Evolutionary conservation across 768 basidiomycete species (phyloP).

Genomic region (Phallus indusiatus): DNA sequence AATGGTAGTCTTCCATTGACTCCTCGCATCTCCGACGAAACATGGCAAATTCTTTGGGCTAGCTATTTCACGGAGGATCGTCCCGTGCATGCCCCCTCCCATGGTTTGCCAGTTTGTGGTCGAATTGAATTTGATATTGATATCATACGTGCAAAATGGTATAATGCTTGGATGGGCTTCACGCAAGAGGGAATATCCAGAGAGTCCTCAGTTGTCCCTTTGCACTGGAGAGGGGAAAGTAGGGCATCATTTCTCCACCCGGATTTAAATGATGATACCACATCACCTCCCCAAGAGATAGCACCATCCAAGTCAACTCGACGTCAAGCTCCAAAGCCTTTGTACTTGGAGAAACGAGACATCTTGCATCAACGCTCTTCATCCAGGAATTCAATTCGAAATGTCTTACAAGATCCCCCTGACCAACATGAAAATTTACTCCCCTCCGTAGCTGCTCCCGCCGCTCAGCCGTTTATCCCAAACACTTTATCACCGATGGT

Average conservation of each 20-base stretch:
- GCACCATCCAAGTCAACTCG: not conserved
- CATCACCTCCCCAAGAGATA: slow-evolving; percentile 1
- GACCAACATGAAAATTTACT: not conserved
- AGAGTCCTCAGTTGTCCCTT: slow-evolving; percentile 30
- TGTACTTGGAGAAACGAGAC: slow-evolving; percentile 60
- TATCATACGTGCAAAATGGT: slow-evolving; percentile 67
- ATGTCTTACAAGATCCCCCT: not conserved
- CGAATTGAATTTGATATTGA: slow-evolving; percentile 87
- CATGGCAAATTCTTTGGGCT: slow-evolving; percentile 65
- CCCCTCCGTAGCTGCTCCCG: not conserved
- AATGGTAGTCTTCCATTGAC: slow-evolving; percentile 39
- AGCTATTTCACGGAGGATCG: slow-evolving; percentile 41
- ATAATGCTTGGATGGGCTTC: slow-evolving; percentile 55
- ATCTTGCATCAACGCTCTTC: slow-evolving; percentile 25
- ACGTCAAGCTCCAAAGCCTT: slow-evolving; percentile 53
- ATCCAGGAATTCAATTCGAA: slow-evolving; percentile 16
- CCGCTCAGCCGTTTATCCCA: slow-evolving; percentile 11
- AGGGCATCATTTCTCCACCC: slow-evolving; percentile 35
- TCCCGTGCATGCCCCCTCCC: slow-evolving; percentile 21
- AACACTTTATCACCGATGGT: slow-evolving; percentile 47
- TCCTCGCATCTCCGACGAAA: slow-evolving; percentile 70
- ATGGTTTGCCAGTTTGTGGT: slow-evolving; percentile 55
- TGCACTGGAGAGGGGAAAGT: slow-evolving; percentile 48
- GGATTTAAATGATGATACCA: not conserved
- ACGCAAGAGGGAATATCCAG: slow-evolving; percentile 28